Base-by-base conservation (phyloP, 768 basidiomycete species). In the Lentinula aciculospora region DNA sequence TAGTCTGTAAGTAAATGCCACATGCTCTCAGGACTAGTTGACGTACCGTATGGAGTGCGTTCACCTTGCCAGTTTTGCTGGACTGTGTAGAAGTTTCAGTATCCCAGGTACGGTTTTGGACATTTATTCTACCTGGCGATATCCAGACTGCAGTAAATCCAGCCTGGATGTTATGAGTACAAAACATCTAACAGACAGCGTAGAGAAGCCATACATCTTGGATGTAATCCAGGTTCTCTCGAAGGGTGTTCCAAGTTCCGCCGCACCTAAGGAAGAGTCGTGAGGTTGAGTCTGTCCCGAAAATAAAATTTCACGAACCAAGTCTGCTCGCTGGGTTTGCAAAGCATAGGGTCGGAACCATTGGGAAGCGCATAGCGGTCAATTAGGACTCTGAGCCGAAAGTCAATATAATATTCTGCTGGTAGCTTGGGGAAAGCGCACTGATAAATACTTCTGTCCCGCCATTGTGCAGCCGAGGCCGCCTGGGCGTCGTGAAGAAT, bases 201-300 rank as follows among this genome's bases (percentile, higher is more conserved):
- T 21, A 23, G n/a, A 92, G 92, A 3, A 50, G 19, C 19, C 49
- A 9, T 91, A 88, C 88, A 58, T 84, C 70, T 63, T 91, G 84
- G 50, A 95, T 85, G 65, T 94, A 95, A 67, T 93, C 90, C n/a
- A 94, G 76, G 67, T 91, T 87, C 61, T 82, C 74, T 58, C 76
- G 81, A 61, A 93, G 78, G 78, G 82, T 76, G 53, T 81, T 83
- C 88, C 89, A 93, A n/a, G 85, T 90, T 4, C 92, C 90, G n/a
- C 92, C 92, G 60, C 91, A 94, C 51, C 51, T 53, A 19, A 21
- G 2, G 37, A 4, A 25, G 2, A 23, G 3, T 50, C 13, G 1
- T 13, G 9, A 50, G 31, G n/a, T 32, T 21, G 2, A 15, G 9
- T 34, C 13, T 19, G 32, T 36, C 19, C 12, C 5, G 34, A 32